These are phyloP conservation scores for Ichthyophonus hoferi DNA, from an alignment of 208 protist species.

Conservation along the genomic window DNA sequence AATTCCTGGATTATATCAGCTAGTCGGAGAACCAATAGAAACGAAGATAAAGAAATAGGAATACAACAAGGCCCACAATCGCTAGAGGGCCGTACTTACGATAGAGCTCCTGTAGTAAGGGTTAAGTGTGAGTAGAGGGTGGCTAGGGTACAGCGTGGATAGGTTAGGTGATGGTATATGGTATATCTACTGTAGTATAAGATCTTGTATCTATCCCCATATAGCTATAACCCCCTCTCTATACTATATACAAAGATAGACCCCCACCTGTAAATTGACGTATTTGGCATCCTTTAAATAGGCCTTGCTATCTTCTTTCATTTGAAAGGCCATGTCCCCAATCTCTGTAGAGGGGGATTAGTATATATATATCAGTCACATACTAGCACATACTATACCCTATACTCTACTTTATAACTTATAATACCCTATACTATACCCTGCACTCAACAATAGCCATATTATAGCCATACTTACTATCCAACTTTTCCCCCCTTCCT, in stretches of 20 bases:
- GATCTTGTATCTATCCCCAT: background rate
- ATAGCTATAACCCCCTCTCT: background rate
- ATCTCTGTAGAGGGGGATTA: background rate
- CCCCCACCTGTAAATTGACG: constrained; percentile 43
- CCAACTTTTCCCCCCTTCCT: constrained; percentile 61
- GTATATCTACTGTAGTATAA: background rate
- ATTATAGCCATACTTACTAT: constrained; percentile 54
- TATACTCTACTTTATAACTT: no score
- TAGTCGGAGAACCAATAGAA: constrained; percentile 48
- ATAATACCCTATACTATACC: no score
- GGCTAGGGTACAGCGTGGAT: background rate
- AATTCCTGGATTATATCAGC: no score
- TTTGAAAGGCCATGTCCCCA: constrained; percentile 35
- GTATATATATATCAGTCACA: background rate
- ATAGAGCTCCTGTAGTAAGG: constrained; percentile 38
- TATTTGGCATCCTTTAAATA: constrained; percentile 62
- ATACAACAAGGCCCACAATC: constrained; percentile 43
- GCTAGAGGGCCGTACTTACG: constrained; percentile 56
- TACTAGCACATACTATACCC: no score
- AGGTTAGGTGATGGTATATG: background rate
- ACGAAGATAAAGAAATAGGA: constrained; percentile 57
- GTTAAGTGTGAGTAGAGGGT: background rate
- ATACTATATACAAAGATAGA: background rate
- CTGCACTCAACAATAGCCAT: no score
- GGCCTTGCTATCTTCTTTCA: constrained; percentile 48